Conservation (phyloP, 2,329 filamentous ascomycete genomes). For the Epichloe bromicola region DNA sequence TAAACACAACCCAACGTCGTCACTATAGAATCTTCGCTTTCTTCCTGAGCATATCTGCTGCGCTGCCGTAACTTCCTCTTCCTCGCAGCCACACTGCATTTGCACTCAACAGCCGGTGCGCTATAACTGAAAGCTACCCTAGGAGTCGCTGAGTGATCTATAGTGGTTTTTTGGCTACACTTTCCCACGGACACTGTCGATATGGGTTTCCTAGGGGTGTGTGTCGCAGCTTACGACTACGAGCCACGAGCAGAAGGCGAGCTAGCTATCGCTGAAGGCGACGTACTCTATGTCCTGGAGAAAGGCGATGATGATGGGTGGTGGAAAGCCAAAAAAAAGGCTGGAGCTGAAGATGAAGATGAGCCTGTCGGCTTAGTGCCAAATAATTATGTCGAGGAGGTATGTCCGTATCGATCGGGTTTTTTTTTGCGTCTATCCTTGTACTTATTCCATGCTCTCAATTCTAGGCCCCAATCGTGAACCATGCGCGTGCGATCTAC, state of each 20-base stretch:
- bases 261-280: slow-evolving; percentile 72
- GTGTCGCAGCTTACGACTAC: slow-evolving; percentile 88
- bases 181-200: slow-evolving; percentile 7
- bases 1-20: slow-evolving; percentile 5
- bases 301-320: slow-evolving; percentile 69
- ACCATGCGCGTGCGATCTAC: slow-evolving; percentile 82
- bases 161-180: background rate
- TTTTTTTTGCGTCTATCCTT: background rate
- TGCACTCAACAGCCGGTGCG: background rate
- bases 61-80: background rate
- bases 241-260: slow-evolving; percentile 75
- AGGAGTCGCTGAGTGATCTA: background rate
- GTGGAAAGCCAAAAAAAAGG: slow-evolving; percentile 95
- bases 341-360: slow-evolving; percentile 70
- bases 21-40: background rate
- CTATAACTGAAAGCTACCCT: background rate
- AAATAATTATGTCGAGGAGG: slow-evolving; percentile 91
- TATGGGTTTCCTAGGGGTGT: slow-evolving; percentile 90
- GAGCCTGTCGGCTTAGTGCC: slow-evolving; percentile 85
- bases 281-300: slow-evolving; percentile 78
- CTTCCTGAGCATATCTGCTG: background rate
- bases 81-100: background rate
- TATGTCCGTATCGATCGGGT: slow-evolving; percentile 24
- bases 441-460: background rate
- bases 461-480: slow-evolving; percentile 47